These are phyloP conservation scores for Populus nigra DNA, from an alignment of 345 rosid genomes.

Conservation along the genomic window DNA sequence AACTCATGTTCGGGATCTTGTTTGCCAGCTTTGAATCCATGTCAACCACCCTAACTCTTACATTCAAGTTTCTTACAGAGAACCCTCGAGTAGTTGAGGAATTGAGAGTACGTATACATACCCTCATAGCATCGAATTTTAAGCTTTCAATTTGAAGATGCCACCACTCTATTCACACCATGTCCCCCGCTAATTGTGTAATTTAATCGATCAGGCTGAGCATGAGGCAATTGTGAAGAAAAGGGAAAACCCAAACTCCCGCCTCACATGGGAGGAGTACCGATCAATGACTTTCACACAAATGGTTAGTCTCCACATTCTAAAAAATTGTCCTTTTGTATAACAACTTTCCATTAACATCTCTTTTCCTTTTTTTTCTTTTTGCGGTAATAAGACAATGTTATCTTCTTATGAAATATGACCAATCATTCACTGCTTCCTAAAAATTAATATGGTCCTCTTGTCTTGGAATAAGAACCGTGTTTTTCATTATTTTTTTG, in stretches of 20 bases:
- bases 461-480: too few relatives aligned
- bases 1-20: conserved; percentile 22
- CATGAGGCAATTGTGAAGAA: conserved; percentile 5
- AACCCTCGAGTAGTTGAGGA: conserved; percentile 33
- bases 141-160: not conserved
- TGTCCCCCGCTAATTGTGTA: not conserved
- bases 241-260: conserved; percentile 14
- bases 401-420: too few relatives aligned
- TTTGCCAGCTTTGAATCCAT: conserved; percentile 18
- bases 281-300: conserved; percentile 30
- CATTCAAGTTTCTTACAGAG: conserved; percentile 33
- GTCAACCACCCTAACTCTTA: conserved; percentile 8
- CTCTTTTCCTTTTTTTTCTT: too few relatives aligned
- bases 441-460: too few relatives aligned
- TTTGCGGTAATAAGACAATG: too few relatives aligned
- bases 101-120: conserved; percentile 16
- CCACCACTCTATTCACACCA: not conserved
- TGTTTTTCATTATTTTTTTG: too few relatives aligned
- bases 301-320: not conserved
- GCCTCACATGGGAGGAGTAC: conserved; percentile 15
- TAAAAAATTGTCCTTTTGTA: not conserved
- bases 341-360: not conserved
- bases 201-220: conserved; percentile 24
- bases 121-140: not conserved
- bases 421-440: not conserved